A percentile compares a stretch with the other conserved stretches of the same genome.
Conservation (phyloP, 2,329 filamentous ascomycete species). For the Aspergillus pseudotamarii region DNA sequence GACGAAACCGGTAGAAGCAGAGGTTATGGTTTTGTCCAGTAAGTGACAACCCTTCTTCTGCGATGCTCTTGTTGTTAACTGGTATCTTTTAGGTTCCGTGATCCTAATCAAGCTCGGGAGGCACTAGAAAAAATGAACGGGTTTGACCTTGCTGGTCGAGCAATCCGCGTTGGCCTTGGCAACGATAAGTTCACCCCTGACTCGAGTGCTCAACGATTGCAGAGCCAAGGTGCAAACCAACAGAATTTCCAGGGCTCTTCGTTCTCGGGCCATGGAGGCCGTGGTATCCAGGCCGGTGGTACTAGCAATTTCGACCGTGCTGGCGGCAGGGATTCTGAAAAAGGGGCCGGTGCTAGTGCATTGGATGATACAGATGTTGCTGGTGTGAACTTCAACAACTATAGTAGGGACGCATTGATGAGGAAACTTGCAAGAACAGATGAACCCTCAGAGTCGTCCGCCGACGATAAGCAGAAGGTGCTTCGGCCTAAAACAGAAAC, state of each 20-base stretch:
- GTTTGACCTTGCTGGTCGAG: constrained; percentile 94
- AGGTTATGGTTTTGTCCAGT: constrained; percentile 99
- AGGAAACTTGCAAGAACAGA: constrained; percentile 96
- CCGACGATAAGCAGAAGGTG: constrained; percentile 70
- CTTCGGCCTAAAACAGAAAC: constrained; percentile 77
- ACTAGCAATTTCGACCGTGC: constrained; percentile 82
- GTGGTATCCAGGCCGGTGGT: constrained; percentile 78
- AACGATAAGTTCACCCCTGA: constrained; percentile 99
- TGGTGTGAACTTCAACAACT: constrained; percentile 99
- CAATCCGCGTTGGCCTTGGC: constrained; percentile 96
- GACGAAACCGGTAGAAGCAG: constrained; percentile 88
- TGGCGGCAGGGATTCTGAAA: constrained; percentile 84
- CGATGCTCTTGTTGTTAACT: neutral
- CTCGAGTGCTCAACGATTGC: constrained; percentile 92
- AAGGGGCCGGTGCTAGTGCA: constrained; percentile 85
- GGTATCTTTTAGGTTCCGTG: constrained; percentile 68
- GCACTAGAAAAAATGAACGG: constrained; percentile 99
- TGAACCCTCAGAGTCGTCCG: constrained; percentile 64
- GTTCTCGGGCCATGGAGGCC: constrained; percentile 87
- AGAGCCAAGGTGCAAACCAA: constrained; percentile 69
- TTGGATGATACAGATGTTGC: constrained; percentile 97
- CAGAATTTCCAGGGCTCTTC: constrained; percentile 82
- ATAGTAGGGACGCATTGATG: constrained; percentile 98
- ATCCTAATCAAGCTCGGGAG: constrained; percentile 87
- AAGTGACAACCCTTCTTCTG: constrained; percentile 47